phyloP scores from a whole-genome alignment of 148 eudicot species.

The Rhododendron ferrugineum region DNA sequence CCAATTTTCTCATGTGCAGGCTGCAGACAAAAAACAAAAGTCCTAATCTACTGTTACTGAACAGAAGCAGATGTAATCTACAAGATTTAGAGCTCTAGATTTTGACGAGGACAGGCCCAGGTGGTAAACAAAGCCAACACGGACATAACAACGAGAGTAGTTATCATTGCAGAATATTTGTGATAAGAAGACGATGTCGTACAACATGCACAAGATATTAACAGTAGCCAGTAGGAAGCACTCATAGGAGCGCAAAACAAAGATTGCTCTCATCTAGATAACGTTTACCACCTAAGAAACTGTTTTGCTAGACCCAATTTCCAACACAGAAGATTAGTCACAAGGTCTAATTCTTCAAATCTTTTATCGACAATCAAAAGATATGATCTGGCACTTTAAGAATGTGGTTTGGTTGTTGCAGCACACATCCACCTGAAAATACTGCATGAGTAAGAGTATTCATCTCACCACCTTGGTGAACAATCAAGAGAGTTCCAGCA shows the following conservation, averaged over 20 bases:
- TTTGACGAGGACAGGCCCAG: not conserved
- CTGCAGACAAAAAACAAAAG: slow-evolving; percentile 28
- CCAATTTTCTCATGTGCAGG: slow-evolving; percentile 94
- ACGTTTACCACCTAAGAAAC: not conserved
- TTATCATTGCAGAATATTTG: not conserved
- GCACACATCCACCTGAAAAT: not conserved
- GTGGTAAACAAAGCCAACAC: not conserved
- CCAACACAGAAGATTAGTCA: not conserved
- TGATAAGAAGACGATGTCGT: not conserved
- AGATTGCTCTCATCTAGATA: not conserved
- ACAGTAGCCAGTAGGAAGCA: not conserved
- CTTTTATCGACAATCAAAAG: not conserved
- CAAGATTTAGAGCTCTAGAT: not conserved
- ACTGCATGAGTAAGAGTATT: not conserved
- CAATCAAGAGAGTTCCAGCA: not conserved
- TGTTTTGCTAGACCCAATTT: not conserved
- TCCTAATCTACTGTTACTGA: not conserved
- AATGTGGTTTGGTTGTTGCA: not conserved
- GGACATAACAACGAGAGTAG: not conserved
- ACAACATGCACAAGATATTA: not conserved
- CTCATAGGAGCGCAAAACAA: not conserved
- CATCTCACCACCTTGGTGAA: not conserved
- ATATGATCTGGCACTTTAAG: not conserved
- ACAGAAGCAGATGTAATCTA: not conserved
- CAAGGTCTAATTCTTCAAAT: not conserved